These are phyloP conservation scores for Beauveria medogensis DNA, from an alignment of 2,329 filamentous ascomycete species.

Conservation along the genomic window DNA sequence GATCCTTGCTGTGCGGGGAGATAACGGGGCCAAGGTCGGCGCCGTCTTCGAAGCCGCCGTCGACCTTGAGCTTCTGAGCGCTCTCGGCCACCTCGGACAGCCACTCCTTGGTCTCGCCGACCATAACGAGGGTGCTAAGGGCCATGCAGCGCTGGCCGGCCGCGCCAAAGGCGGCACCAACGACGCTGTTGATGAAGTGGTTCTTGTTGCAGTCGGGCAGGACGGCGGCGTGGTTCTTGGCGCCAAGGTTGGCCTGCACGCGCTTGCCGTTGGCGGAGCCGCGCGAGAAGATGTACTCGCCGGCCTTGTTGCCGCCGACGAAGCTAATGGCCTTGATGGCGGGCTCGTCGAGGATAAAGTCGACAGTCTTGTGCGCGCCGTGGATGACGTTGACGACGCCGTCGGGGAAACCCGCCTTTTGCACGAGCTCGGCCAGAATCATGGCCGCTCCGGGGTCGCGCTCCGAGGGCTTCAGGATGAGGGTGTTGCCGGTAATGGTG, in stretches of 20 bases:
- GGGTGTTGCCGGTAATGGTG: constrained; percentile 74
- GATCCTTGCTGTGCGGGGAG: constrained; percentile 66
- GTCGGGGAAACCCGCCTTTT: constrained; percentile 73
- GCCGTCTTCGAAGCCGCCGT: constrained; percentile 74
- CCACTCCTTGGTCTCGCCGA: constrained; percentile 80
- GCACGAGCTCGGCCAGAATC: constrained; percentile 73
- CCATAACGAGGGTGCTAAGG: constrained; percentile 72
- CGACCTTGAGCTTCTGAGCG: constrained; percentile 63
- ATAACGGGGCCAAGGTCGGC: constrained; percentile 79
- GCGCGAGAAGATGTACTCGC: constrained; percentile 75
- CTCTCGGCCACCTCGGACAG: constrained; percentile 68
- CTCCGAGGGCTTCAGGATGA: constrained; percentile 81
- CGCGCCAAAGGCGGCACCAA: constrained; percentile 76
- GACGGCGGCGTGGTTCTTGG: constrained; percentile 82
- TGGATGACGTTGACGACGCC: constrained; percentile 81
- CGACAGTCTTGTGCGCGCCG: constrained; percentile 70
- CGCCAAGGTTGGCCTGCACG: constrained; percentile 79
- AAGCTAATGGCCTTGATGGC: constrained; percentile 82
- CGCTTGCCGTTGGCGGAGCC: constrained; percentile 81
- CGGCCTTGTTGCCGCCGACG: constrained; percentile 79
- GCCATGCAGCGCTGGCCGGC: constrained; percentile 85
- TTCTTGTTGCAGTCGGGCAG: constrained; percentile 87
- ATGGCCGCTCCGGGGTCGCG: constrained; percentile 76
- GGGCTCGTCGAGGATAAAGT: constrained; percentile 80
- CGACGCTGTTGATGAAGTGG: constrained; percentile 76